Conservation (phyloP, 208 protist species). For the Crithidia fasciculata region DNA sequence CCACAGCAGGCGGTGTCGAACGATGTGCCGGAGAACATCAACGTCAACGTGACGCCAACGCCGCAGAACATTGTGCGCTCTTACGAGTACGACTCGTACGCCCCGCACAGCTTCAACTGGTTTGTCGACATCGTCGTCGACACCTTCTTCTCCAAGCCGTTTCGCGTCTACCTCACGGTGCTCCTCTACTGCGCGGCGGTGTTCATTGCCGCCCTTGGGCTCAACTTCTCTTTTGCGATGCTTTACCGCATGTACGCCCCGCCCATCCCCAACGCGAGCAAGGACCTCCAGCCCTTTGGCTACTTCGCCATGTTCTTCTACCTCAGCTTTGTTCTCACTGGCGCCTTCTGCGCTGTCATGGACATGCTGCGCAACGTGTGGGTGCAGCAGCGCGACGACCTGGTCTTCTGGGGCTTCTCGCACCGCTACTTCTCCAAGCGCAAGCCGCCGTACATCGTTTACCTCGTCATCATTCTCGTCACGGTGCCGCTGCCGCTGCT, state of each 20-base stretch:
- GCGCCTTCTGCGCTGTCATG: slow-evolving; percentile 61
- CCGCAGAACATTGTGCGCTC: slow-evolving; percentile 54
- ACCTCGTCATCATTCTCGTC: slow-evolving; percentile 67
- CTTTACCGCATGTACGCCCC: slow-evolving; percentile 74
- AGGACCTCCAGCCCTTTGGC: slow-evolving; percentile 50
- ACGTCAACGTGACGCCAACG: slow-evolving; percentile 21
- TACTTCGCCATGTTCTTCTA: slow-evolving; percentile 86
- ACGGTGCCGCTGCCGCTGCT: slow-evolving; percentile 76
- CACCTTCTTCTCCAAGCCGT: slow-evolving; percentile 76
- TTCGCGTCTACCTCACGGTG: slow-evolving; percentile 77
- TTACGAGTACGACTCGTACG: slow-evolving; percentile 82
- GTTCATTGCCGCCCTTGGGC: slow-evolving; percentile 52
- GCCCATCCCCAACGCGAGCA: slow-evolving; percentile 34
- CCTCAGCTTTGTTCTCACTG: slow-evolving; percentile 71
- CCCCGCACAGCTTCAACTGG: slow-evolving; percentile 68
- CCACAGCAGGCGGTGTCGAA: slow-evolving; percentile 35
- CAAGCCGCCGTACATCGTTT: slow-evolving; percentile 79
- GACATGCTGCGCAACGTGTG: slow-evolving; percentile 82
- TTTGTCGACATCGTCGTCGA: slow-evolving; percentile 81
- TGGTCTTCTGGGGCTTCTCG: slow-evolving; percentile 80
- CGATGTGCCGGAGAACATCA: slow-evolving; percentile 29
- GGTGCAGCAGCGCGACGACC: slow-evolving; percentile 61
- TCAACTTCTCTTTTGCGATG: slow-evolving; percentile 79
- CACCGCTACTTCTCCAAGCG: slow-evolving; percentile 52
- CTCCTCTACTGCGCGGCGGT: slow-evolving; percentile 71